A percentile compares a stretch with the other conserved stretches of the same genome.
These are phyloP conservation scores for Monosporozyma siamensis DNA, from an alignment of 805 yeast genomes.

Conservation along the genomic window DNA sequence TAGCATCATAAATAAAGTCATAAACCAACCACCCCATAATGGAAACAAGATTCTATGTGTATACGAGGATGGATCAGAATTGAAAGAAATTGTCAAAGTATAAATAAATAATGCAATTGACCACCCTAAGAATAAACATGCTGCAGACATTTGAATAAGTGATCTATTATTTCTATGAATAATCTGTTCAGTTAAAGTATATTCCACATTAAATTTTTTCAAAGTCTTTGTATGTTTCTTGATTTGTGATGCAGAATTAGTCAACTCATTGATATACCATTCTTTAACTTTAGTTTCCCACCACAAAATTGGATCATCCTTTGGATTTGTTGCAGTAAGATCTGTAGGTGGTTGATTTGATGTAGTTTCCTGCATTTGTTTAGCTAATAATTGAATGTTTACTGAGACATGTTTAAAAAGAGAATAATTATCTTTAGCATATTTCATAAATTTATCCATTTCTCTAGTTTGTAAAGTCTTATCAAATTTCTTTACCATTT, in stretches of 20 bases:
- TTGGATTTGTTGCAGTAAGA: constrained; percentile 14
- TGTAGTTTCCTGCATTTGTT: constrained; percentile 17
- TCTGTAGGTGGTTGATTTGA: constrained; percentile 11
- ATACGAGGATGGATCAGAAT: constrained; percentile 32
- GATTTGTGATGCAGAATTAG: constrained; percentile 20
- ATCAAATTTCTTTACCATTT: constrained; percentile 84
- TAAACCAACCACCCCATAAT: constrained; percentile 86
- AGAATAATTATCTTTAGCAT: constrained; percentile 18
- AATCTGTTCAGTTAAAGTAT: constrained; percentile 27
- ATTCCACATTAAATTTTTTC: constrained; percentile 23
- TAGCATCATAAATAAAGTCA: constrained; percentile 49
- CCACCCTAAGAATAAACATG: constrained; percentile 65
- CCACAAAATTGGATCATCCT: constrained; percentile 23
- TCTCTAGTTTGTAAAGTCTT: constrained; percentile 36
- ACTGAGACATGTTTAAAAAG: constrained; percentile 23
- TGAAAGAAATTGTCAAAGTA: constrained; percentile 45
- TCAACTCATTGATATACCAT: constrained; percentile 34
- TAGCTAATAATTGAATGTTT: constrained; percentile 20
- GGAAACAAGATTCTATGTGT: constrained; percentile 56
- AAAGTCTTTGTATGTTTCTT: constrained; percentile 22
- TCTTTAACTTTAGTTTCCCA: constrained; percentile 28
- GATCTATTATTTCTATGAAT: constrained; percentile 29
- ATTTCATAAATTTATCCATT: constrained; percentile 19
- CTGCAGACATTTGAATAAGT: constrained; percentile 38
- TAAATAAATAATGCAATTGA: constrained; percentile 59